A percentile compares a stretch with the other conserved stretches of the same genome.
phyloP scores from a whole-genome alignment of 495 filamentous ascomycete species.

The Letharia columbiana region DNA sequence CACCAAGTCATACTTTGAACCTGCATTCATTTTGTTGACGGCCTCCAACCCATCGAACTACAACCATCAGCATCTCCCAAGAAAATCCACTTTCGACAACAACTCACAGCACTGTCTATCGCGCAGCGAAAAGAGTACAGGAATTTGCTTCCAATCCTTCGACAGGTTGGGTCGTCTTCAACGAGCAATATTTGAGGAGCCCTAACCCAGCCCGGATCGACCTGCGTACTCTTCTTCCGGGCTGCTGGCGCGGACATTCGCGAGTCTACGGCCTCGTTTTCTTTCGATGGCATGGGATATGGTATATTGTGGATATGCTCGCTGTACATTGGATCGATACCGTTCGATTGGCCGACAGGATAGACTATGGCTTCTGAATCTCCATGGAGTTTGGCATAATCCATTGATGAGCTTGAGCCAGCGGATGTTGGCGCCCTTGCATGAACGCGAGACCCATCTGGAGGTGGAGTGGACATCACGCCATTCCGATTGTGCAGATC shows the following conservation, averaged over 20 bases:
- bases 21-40: conserved; percentile 79
- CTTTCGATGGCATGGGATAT: conserved; percentile 61
- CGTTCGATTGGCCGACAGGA: conserved; percentile 77
- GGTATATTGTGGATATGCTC: conserved; percentile 92
- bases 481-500: conserved; percentile 55
- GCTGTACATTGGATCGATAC: conserved; percentile 89
- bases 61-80: conserved; percentile 14
- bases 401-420: conserved; percentile 41
- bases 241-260: conserved; percentile 43
- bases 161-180: conserved; percentile 91
- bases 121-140: conserved; percentile 78
- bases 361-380: conserved; percentile 82
- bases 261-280: conserved; percentile 39
- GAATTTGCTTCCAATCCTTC: conserved; percentile 91
- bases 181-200: conserved; percentile 84
- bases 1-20: conserved; percentile 81
- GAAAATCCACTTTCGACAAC: background rate
- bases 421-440: conserved; percentile 41
- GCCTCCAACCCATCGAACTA: conserved; percentile 87
- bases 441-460: conserved; percentile 35
- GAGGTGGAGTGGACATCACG: conserved; percentile 37
- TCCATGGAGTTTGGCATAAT: conserved; percentile 40
- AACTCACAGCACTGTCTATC: conserved; percentile 84
- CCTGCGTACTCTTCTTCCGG: conserved; percentile 58
- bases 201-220: conserved; percentile 73